These are phyloP conservation scores for Albugo candida DNA, from an alignment of 352 stramenopile genomes.

Conservation along the genomic window DNA sequence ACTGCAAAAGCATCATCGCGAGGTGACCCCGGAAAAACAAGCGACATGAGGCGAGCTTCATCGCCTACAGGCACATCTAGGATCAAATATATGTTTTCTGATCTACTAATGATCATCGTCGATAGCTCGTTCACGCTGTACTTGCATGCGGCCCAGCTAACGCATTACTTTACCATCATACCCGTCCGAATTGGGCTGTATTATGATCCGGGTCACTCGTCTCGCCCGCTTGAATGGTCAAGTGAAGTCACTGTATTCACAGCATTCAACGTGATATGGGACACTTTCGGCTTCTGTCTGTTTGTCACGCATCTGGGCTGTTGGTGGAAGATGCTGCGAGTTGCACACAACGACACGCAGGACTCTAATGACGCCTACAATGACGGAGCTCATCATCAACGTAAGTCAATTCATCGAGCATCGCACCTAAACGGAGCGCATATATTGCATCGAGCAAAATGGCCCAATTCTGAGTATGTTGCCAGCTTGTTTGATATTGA, in stretches of 20 bases:
- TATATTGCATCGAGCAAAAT: slow-evolving; percentile 1
- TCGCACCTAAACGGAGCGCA: slow-evolving; percentile 13
- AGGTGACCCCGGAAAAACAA: background rate
- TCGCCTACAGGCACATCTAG: background rate
- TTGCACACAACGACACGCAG: slow-evolving; percentile 4
- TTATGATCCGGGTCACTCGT: slow-evolving; percentile 24
- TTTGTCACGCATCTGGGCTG: slow-evolving; percentile 11
- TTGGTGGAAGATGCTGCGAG: slow-evolving; percentile 23
- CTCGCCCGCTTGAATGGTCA: slow-evolving; percentile 14
- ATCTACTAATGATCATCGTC: slow-evolving; percentile 1
- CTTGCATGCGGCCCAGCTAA: background rate
- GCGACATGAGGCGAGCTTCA: background rate
- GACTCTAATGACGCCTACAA: background rate
- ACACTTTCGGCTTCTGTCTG: slow-evolving; percentile 21
- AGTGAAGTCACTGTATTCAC: slow-evolving; percentile 20
- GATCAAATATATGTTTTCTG: background rate
- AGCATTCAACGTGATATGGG: slow-evolving; percentile 17
- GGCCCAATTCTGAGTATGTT: background rate
- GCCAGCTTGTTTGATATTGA: too few species aligned
- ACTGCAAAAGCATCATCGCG: background rate
- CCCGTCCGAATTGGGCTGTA: slow-evolving; percentile 48
- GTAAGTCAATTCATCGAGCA: slow-evolving; percentile 13
- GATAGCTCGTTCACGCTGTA: slow-evolving; percentile 2
- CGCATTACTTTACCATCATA: slow-evolving; percentile 36
- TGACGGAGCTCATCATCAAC: background rate